Evolutionary conservation across 192 early-diverging fungal genomes (phyloP).

Genomic region (Kappamyces sp.): DNA sequence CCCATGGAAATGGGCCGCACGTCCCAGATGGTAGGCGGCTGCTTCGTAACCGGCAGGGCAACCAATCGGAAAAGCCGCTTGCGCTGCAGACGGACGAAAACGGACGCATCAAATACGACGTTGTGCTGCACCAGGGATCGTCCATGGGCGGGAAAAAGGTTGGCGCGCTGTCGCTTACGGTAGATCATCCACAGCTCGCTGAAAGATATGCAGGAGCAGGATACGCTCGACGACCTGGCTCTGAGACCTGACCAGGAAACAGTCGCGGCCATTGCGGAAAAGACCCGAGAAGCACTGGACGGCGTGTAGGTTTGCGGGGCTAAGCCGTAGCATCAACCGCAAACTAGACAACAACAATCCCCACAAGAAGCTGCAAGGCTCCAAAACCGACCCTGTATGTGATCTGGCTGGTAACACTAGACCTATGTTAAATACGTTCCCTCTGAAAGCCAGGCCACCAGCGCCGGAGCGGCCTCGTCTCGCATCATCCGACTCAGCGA

Average conservation of each 20-base stretch:
- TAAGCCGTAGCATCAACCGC: too few species aligned
- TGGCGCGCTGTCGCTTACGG: conserved; percentile 14
- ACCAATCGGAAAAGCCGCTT: conserved; percentile 49
- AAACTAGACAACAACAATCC: too few species aligned
- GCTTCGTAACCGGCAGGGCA: conserved; percentile 16
- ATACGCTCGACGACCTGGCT: conserved; percentile 40
- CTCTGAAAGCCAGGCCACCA: conserved; percentile 58
- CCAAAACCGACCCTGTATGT: too few species aligned
- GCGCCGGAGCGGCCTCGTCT: conserved; percentile 70
- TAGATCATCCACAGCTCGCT: conserved; percentile 74
- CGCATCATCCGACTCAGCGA: conserved; percentile 94
- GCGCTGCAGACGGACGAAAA: conserved; percentile 84
- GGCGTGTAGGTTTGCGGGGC: conserved; percentile 63
- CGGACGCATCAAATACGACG: conserved; percentile 86
- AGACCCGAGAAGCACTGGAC: conserved; percentile 83
- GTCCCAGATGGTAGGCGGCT: conserved; percentile 34
- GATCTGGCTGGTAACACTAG: background rate
- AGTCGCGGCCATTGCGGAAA: conserved; percentile 76
- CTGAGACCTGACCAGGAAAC: conserved; percentile 73
- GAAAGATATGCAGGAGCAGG: conserved; percentile 64
- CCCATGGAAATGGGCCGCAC: conserved; percentile 91
- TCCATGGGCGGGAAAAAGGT: conserved; percentile 12
- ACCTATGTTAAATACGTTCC: conserved; percentile 90
- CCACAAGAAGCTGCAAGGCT: too few species aligned
- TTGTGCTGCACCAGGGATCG: conserved; percentile 77